A percentile compares a stretch with the other conserved stretches of the same genome.
phyloP scores from a whole-genome alignment of 257 asterid species.

The Apocynum venetum region DNA sequence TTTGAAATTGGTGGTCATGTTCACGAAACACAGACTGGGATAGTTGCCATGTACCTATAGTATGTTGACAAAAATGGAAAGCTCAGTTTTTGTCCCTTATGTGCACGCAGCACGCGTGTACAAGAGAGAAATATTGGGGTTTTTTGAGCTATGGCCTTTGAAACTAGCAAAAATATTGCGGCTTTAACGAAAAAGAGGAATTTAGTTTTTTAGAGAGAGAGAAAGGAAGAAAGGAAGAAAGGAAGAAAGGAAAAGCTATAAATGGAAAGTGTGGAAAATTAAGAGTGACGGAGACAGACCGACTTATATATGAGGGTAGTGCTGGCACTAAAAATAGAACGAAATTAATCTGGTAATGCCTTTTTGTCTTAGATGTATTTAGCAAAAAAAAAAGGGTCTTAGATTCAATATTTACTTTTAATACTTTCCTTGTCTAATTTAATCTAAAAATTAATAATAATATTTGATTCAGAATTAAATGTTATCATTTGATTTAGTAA shows the following conservation, averaged over 20 bases:
- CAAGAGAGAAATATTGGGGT: background rate
- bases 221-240: background rate
- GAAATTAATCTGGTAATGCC: no score
- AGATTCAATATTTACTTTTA: no score
- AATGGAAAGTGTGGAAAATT: background rate
- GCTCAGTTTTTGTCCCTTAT: background rate
- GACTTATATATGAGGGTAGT: no score
- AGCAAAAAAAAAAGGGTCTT: no score
- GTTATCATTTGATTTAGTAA: no score
- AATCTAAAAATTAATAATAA: no score
- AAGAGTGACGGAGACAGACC: background rate
- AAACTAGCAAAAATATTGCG: conserved; percentile 9
- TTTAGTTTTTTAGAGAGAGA: background rate
- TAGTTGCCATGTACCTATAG: background rate
- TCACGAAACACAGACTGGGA: background rate
- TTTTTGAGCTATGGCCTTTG: background rate
- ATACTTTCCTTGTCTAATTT: no score
- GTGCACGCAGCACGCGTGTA: background rate
- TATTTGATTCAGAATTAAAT: no score
- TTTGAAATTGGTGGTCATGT: background rate
- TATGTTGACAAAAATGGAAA: conserved; percentile 4
- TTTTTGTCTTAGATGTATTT: no score
- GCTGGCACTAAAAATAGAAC: no score
- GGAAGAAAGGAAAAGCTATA: background rate
- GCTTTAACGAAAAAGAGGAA: background rate